These are phyloP conservation scores for Tilletia indica DNA, from an alignment of 1,284 basidiomycete species.

Conservation along the genomic window DNA sequence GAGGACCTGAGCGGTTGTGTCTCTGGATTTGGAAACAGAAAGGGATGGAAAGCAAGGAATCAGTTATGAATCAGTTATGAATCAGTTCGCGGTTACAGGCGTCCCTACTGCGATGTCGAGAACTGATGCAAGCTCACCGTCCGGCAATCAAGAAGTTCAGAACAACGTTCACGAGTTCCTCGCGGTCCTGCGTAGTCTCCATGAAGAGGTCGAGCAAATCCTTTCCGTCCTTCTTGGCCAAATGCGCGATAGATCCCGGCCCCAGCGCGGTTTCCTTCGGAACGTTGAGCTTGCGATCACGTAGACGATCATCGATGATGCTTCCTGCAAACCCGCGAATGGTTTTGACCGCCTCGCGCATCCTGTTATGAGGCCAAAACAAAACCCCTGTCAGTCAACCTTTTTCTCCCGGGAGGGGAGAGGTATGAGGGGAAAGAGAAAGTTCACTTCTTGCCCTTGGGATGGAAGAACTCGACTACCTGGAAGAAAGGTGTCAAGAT, in stretches of 20 bases:
- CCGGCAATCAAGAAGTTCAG: constrained; percentile 43
- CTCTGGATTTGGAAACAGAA: neutral
- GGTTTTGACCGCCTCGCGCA: constrained; percentile 24
- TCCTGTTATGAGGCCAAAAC: neutral
- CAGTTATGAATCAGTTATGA: too few relatives aligned
- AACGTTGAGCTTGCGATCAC: neutral
- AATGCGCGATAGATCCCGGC: neutral
- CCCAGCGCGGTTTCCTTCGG: neutral
- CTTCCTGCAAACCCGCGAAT: constrained; percentile 34
- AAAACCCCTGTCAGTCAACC: too few relatives aligned
- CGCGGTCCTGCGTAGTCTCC: constrained; percentile 51
- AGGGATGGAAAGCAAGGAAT: too few relatives aligned
- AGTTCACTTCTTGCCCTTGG: constrained; percentile 25
- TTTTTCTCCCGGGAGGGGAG: neutral
- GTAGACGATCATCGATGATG: constrained; percentile 37
- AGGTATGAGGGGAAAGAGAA: neutral
- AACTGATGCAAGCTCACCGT: constrained; percentile 20
- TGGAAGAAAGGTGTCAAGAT: constrained; percentile 35
- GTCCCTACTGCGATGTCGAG: too few relatives aligned
- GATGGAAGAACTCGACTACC: constrained; percentile 37
- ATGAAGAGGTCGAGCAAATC: constrained; percentile 59
- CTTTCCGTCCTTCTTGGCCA: constrained; percentile 34
- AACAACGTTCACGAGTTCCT: constrained; percentile 49
- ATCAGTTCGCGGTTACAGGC: too few relatives aligned
- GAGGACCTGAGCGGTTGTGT: constrained; percentile 46